phyloP scores from a whole-genome alignment of 78 protist genomes.

The Pigoraptor vietnamica region DNA sequence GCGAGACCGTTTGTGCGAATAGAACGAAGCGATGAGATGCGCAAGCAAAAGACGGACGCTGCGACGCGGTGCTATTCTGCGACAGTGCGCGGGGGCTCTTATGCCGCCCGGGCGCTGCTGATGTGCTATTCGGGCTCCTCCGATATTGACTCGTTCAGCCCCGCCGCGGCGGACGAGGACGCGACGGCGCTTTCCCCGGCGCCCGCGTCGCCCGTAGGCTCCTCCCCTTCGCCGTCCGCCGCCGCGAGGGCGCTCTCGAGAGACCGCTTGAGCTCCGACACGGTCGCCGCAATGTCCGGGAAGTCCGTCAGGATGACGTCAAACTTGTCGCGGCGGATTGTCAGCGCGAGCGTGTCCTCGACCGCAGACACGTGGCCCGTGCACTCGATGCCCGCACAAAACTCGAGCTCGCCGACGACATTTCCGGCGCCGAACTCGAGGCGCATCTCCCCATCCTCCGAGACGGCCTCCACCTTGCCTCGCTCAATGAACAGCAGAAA shows the following conservation, averaged over 20 bases:
- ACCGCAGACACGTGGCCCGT: not conserved
- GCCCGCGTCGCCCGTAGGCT: not conserved
- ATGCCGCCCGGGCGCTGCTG: no score
- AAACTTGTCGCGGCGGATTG: not conserved
- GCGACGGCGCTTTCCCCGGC: not conserved
- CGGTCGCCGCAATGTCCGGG: not conserved
- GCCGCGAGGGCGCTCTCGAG: not conserved
- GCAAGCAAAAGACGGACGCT: no score
- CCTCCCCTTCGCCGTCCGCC: not conserved
- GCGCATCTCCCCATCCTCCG: not conserved
- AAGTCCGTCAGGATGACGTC: not conserved
- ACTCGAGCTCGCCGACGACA: not conserved
- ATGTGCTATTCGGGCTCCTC: not conserved
- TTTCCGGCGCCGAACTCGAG: not conserved
- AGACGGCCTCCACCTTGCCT: not conserved
- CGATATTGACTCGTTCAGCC: not conserved
- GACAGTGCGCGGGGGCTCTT: not conserved
- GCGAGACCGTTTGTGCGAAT: no score
- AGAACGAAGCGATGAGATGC: no score
- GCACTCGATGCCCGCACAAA: not conserved
- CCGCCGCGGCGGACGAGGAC: no score
- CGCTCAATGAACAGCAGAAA: not conserved
- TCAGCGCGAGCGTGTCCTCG: not conserved
- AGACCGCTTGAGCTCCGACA: not conserved
- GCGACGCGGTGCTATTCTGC: no score